Conservation (phyloP, 176 grass and related monocot genomes). For the Musa itinerans region DNA sequence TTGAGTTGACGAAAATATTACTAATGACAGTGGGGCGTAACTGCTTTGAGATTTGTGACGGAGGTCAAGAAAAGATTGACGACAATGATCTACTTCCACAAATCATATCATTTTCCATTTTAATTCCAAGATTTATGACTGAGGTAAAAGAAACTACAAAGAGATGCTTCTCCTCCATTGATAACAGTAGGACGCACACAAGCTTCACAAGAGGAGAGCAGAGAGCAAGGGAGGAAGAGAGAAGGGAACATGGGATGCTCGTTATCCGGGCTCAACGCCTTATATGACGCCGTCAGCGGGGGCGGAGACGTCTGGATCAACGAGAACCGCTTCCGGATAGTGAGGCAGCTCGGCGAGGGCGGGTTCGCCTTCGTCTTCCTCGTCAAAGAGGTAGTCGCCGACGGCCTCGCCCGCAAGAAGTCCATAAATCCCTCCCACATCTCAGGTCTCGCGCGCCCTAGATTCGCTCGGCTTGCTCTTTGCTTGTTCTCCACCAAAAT, state of each 20-base stretch:
- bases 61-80: no score
- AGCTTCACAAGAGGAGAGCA: no score
- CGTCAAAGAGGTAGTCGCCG: constrained; percentile 63
- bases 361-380: constrained; percentile 58
- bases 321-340: constrained; percentile 66
- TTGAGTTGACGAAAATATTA: no score
- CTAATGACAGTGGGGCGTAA: no score
- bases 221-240: not conserved
- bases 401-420: constrained; percentile 54
- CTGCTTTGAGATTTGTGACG: no score
- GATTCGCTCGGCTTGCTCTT: not conserved
- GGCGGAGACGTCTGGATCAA: constrained; percentile 78
- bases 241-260: constrained; percentile 66
- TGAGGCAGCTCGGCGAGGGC: constrained; percentile 69
- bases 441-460: constrained; percentile 36
- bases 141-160: no score
- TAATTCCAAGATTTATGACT: no score
- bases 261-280: constrained; percentile 75
- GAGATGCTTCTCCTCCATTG: no score
- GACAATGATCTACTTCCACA: no score
- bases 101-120: no score
- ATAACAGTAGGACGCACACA: no score
- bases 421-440: constrained; percentile 64
- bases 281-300: constrained; percentile 49
- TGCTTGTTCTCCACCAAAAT: not conserved